Conservation (phyloP, 345 rosid species). For the Euphorbia tirucalli region DNA sequence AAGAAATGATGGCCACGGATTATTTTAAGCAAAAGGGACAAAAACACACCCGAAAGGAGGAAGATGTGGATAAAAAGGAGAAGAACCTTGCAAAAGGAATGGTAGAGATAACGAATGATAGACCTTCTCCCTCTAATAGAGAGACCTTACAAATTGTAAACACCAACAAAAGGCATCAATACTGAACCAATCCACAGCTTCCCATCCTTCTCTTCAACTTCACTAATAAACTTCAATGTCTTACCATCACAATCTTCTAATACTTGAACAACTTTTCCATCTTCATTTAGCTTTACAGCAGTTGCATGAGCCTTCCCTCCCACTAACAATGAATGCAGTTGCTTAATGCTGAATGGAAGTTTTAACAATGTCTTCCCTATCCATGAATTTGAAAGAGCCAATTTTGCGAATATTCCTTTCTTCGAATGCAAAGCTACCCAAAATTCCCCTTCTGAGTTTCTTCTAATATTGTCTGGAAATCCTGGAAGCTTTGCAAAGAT, state of each 20-base stretch:
- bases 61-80: too few relatives aligned
- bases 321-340: slow-evolving; percentile 49
- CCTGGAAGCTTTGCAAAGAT: slow-evolving; percentile 25
- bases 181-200: slow-evolving; percentile 26
- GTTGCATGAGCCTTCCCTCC: slow-evolving; percentile 64
- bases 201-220: slow-evolving; percentile 31
- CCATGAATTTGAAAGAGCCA: slow-evolving; percentile 39
- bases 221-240: slow-evolving; percentile 22
- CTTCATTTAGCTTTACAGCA: slow-evolving; percentile 26
- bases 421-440: slow-evolving; percentile 54
- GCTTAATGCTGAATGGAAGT: slow-evolving; percentile 20
- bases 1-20: too few relatives aligned
- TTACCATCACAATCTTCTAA: slow-evolving; percentile 22
- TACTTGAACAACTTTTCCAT: slow-evolving; percentile 18
- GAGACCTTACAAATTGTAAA: slow-evolving; percentile 43
- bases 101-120: too few relatives aligned
- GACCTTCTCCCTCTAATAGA: too few relatives aligned
- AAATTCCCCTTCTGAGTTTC: slow-evolving; percentile 24
- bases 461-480: slow-evolving; percentile 23
- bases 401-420: slow-evolving; percentile 41
- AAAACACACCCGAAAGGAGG: too few relatives aligned
- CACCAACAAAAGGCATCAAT: slow-evolving; percentile 52
- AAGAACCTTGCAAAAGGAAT: too few relatives aligned
- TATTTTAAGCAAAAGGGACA: too few relatives aligned
- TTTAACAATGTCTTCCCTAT: slow-evolving; percentile 30